A percentile compares a stretch with the other conserved stretches of the same genome.
phyloP scores from a whole-genome alignment of 2,329 filamentous ascomycete species.

The Acephala macrosclerotiorum region DNA sequence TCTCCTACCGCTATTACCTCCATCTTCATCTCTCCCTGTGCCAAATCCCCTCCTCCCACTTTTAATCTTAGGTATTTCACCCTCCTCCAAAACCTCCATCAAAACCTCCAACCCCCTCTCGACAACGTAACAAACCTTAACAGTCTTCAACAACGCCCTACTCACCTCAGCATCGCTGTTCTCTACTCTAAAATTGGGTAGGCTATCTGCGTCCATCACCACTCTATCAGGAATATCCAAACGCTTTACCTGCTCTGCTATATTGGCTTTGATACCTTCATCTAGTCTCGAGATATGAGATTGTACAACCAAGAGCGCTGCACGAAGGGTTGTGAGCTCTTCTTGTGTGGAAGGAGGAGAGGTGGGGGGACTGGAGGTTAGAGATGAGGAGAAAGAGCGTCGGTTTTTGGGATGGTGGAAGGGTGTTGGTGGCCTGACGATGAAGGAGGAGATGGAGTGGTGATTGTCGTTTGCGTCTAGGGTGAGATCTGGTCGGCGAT shows the following conservation, averaged over 20 bases:
- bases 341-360: not conserved
- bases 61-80: not conserved
- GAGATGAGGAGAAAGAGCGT: not conserved
- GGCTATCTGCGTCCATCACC: not conserved
- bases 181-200: not conserved
- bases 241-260: not conserved
- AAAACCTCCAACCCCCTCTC: slow-evolving; percentile 11
- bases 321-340: not conserved
- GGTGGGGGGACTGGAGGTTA: not conserved
- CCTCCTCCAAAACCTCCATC: not conserved
- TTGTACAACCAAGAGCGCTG: not conserved
- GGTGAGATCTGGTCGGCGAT: not conserved
- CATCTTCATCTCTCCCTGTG: too few species aligned
- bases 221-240: too few species aligned
- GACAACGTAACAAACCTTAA: slow-evolving; percentile 11
- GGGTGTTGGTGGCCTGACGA: not conserved
- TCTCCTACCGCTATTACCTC: too few species aligned
- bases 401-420: not conserved
- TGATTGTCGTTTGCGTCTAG: not conserved
- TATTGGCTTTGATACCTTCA: not conserved
- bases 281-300: slow-evolving; percentile 5
- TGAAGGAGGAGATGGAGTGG: not conserved
- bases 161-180: not conserved
- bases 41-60: not conserved
- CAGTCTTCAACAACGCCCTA: not conserved